Evolutionary conservation across 805 yeast species (phyloP), one percentile per base, ranked within the genome.

Genomic region (Hanseniaspora meyeri): DNA sequence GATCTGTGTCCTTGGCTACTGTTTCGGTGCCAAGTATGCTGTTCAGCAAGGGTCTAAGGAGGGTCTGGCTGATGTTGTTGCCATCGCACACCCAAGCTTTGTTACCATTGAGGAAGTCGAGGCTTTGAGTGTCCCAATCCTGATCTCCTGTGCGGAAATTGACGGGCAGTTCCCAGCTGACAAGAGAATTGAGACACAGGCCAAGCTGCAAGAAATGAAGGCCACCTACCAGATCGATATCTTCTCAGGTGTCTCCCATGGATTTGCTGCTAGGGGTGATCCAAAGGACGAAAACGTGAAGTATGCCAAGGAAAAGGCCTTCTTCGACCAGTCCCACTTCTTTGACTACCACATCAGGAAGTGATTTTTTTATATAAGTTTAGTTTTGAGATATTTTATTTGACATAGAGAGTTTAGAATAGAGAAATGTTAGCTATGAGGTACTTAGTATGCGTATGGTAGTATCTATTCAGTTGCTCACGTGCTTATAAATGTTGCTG

Each of bases 51-150:
- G 73, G 10, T 62, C 66, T 5, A 62, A 64, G 1, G 58, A 51
- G 9, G 77, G 77, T 29, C 46, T 63, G 8, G 75, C 78, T 38
- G 77, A 78, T 59, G 85, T 75, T 17, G 87, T 78, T 63, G 95
- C 91, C 16, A 69, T 79, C 60, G 93, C 93, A 9, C 97, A 90
- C 69, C 96, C 97, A 6, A 83, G 95, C 2, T 76, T 83, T 59
- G 82, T 86, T 16, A 59, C 74, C 12, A 74, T 76, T 37, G 89
- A 80, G 40, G 95, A 85, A 64, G 74, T 87, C 49, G 77, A 74
- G 53, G 77, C 72, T 1, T 67, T 90, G 62, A 78, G 75, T 60
- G 71, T 69, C 59, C 95, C 95, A 20, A 46, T 90, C 32, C 61
- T 82, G 60, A 81, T 89, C 61, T 74, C 86, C 20, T 86, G 86